Conservation (phyloP, 2,329 filamentous ascomycete genomes). For the Curvularia spicifera region DNA sequence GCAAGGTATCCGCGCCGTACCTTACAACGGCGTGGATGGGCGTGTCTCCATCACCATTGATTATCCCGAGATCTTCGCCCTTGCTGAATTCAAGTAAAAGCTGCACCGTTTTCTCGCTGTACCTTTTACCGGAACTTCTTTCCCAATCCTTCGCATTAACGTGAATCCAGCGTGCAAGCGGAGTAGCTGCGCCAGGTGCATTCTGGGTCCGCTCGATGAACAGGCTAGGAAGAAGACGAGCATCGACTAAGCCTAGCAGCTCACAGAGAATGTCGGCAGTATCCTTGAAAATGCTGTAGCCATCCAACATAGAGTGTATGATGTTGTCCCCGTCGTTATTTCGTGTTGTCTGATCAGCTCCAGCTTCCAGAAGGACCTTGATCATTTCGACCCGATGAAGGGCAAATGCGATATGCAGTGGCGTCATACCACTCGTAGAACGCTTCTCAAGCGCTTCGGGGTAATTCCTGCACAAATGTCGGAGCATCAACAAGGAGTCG, state of each 20-base stretch:
- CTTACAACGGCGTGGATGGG: slow-evolving; percentile 65
- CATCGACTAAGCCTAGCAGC: slow-evolving; percentile 66
- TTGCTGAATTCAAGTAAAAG: slow-evolving; percentile 45
- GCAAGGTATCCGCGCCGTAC: slow-evolving; percentile 47
- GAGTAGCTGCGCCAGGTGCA: slow-evolving; percentile 63
- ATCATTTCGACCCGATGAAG: slow-evolving; percentile 62
- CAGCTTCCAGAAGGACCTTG: slow-evolving; percentile 68
- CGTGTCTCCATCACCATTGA: slow-evolving; percentile 71
- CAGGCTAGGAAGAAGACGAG: slow-evolving; percentile 62
- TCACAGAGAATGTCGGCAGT: slow-evolving; percentile 20
- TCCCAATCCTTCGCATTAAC: neutral
- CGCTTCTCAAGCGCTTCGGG: slow-evolving; percentile 70
- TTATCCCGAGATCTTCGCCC: slow-evolving; percentile 61
- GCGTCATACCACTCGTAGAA: slow-evolving; percentile 64
- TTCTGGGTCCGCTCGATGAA: slow-evolving; percentile 63
- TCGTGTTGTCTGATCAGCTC: slow-evolving; percentile 71
- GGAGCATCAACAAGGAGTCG: slow-evolving; percentile 63
- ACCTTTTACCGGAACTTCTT: neutral
- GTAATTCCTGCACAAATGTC: slow-evolving; percentile 68
- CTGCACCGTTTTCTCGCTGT: slow-evolving; percentile 17
- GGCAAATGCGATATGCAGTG: slow-evolving; percentile 70
- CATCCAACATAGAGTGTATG: slow-evolving; percentile 62
- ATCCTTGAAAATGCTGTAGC: slow-evolving; percentile 26
- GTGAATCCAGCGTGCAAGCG: slow-evolving; percentile 59
- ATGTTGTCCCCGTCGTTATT: slow-evolving; percentile 70